Conservation (phyloP, 495 filamentous ascomycete species). For the Aspergillus heteromorphus region DNA sequence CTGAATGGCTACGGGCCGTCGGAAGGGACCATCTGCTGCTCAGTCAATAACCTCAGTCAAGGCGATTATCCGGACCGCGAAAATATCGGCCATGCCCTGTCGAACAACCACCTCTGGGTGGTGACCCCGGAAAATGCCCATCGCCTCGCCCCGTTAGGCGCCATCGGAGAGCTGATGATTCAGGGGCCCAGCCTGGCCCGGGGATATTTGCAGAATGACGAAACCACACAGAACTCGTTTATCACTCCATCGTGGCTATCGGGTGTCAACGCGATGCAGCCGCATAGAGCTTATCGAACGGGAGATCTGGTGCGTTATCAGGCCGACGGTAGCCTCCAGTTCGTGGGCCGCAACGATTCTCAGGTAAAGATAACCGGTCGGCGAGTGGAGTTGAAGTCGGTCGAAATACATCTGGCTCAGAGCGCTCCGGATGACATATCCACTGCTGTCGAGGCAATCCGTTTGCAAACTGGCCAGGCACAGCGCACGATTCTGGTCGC, state of each 20-base stretch:
- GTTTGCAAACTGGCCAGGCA: not conserved
- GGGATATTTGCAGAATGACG: slow-evolving; percentile 36
- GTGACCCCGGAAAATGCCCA: slow-evolving; percentile 46
- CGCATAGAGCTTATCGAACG: slow-evolving; percentile 30
- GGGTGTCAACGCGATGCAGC: slow-evolving; percentile 23
- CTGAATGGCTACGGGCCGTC: slow-evolving; percentile 22
- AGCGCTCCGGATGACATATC: not conserved
- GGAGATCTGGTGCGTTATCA: slow-evolving; percentile 37
- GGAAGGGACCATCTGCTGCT: slow-evolving; percentile 12
- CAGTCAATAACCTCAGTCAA: not conserved
- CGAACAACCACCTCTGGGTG: slow-evolving; percentile 37
- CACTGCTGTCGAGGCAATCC: not conserved
- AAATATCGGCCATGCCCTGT: slow-evolving; percentile 12
- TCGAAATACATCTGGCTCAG: slow-evolving; percentile 18
- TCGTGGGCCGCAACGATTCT: slow-evolving; percentile 40
- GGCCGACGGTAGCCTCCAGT: slow-evolving; percentile 26
- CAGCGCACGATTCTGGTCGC: not conserved
- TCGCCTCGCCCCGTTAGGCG: slow-evolving; percentile 43
- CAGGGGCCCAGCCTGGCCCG: slow-evolving; percentile 46
- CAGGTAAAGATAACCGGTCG: slow-evolving; percentile 46
- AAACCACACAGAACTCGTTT: not conserved
- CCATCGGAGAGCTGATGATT: slow-evolving; percentile 49
- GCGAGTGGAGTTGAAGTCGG: slow-evolving; percentile 42
- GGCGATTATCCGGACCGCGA: not conserved
- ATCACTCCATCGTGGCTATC: slow-evolving; percentile 34